A percentile compares a stretch with the other conserved stretches of the same genome.
These are phyloP conservation scores for Fusarium verrucosum DNA, from an alignment of 2,329 filamentous ascomycete genomes.

Conservation along the genomic window DNA sequence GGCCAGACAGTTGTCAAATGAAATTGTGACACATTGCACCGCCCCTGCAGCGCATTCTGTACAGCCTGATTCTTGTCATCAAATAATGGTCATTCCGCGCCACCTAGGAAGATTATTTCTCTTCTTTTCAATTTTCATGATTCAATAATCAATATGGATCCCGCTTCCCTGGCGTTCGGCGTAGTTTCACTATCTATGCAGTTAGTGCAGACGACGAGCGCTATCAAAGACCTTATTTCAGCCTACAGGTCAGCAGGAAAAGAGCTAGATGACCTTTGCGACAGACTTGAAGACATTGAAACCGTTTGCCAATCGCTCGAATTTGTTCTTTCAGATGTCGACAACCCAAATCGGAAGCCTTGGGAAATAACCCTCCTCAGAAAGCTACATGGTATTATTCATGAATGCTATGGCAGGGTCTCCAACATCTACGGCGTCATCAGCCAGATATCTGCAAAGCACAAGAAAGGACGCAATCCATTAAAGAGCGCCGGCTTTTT, in stretches of 20 bases:
- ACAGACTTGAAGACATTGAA: slow-evolving; percentile 24
- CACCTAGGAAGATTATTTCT: no score
- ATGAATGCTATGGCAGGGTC: neutral
- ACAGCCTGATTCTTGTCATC: neutral
- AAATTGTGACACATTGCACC: neutral
- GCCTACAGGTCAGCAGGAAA: slow-evolving; percentile 20
- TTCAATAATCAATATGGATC: slow-evolving; percentile 7
- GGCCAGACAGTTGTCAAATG: neutral
- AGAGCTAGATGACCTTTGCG: neutral
- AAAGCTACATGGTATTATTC: neutral
- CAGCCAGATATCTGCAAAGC: neutral
- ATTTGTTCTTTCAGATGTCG: neutral
- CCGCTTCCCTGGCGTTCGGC: slow-evolving; percentile 17
- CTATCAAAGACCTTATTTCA: slow-evolving; percentile 5
- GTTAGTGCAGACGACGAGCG: neutral
- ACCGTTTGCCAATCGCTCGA: slow-evolving; percentile 8
- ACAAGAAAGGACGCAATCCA: neutral
- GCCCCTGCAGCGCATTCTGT: neutral
- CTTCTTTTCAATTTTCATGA: neutral
- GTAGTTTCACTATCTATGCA: slow-evolving; percentile 23
- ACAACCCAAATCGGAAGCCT: neutral
- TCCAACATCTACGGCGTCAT: neutral
- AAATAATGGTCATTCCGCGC: no score
- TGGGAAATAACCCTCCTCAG: neutral
- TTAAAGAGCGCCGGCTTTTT: neutral